These are phyloP conservation scores for Chrysanthemum seticuspe DNA, from an alignment of 129 eudicot species.

Conservation along the genomic window DNA sequence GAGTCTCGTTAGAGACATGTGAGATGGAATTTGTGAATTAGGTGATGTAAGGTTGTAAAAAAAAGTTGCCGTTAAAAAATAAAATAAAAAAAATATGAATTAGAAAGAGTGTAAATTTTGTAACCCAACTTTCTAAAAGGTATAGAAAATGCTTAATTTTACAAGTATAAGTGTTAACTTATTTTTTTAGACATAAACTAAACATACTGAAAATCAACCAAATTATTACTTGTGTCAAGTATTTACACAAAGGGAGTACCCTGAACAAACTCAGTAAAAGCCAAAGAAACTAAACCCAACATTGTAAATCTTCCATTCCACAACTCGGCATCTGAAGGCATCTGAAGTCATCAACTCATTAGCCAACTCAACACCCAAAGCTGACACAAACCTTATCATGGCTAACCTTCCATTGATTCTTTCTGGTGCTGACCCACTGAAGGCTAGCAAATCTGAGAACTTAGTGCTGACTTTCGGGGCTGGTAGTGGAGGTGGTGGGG, in stretches of 20 bases:
- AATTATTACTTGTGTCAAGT: too few species aligned
- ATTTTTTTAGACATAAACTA: too few species aligned
- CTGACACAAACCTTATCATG: constrained; percentile 53
- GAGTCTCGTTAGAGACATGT: too few species aligned
- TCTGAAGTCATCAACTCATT: constrained; percentile 70
- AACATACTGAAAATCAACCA: too few species aligned
- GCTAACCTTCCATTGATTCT: constrained; percentile 90
- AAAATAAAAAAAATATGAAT: too few species aligned
- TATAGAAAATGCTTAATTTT: too few species aligned
- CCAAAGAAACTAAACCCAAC: constrained; percentile 83
- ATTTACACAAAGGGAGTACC: constrained; percentile 63
- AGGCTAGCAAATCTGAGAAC: constrained; percentile 60
- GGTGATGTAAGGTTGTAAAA: too few species aligned
- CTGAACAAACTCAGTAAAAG: constrained; percentile 65
- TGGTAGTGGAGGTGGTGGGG: constrained; percentile 32
- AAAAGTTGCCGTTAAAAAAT: too few species aligned
- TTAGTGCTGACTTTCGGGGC: constrained; percentile 54
- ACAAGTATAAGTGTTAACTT: too few species aligned
- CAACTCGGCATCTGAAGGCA: constrained; percentile 79
- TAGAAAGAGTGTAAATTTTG: too few species aligned
- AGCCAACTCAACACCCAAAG: constrained; percentile 35
- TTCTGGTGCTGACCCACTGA: constrained; percentile 90
- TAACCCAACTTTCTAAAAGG: too few species aligned
- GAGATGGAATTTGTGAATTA: too few species aligned
- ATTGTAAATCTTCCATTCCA: constrained; percentile 85